Evolutionary conservation across 1,284 basidiomycete species (phyloP).

Genomic region (Earliella scabrosa): DNA sequence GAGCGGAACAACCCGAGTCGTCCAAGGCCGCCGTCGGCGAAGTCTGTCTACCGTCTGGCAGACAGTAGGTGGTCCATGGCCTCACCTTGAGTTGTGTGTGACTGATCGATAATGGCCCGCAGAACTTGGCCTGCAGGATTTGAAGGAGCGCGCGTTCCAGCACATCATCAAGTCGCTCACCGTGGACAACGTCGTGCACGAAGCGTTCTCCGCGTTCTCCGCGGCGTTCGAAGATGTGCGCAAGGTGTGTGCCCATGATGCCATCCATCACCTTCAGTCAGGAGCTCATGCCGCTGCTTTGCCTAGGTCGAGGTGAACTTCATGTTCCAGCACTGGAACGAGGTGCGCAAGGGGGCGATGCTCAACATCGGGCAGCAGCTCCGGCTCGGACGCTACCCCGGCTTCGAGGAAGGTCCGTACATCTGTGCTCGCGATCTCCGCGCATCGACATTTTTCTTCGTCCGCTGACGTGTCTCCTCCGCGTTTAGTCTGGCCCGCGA

Average conservation of each 20-base stretch:
- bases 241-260: constrained; percentile 49
- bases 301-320: constrained; percentile 77
- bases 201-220: constrained; percentile 86
- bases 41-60: constrained; percentile 87
- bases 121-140: constrained; percentile 72
- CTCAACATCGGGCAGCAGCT: constrained; percentile 85
- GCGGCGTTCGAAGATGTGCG: constrained; percentile 84
- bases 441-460: neutral
- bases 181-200: constrained; percentile 82
- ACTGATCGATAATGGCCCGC: neutral
- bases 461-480: too few relatives aligned
- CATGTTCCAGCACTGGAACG: constrained; percentile 82
- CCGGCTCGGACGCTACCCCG: constrained; percentile 77
- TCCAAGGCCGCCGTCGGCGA: constrained; percentile 84
- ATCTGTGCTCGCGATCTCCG: neutral
- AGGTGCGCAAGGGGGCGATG: constrained; percentile 83
- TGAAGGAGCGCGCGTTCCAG: constrained; percentile 72
- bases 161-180: constrained; percentile 80
- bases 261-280: too few relatives aligned
- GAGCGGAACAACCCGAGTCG: constrained; percentile 57
- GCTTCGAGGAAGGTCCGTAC: constrained; percentile 75
- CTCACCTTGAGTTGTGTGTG: neutral
- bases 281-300: too few relatives aligned
- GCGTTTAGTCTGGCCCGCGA: constrained; percentile 66
- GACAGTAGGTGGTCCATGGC: constrained; percentile 58